Base-by-base conservation (phyloP, 2,329 filamentous ascomycete species). In the Talaromyces albobiverticillius region DNA sequence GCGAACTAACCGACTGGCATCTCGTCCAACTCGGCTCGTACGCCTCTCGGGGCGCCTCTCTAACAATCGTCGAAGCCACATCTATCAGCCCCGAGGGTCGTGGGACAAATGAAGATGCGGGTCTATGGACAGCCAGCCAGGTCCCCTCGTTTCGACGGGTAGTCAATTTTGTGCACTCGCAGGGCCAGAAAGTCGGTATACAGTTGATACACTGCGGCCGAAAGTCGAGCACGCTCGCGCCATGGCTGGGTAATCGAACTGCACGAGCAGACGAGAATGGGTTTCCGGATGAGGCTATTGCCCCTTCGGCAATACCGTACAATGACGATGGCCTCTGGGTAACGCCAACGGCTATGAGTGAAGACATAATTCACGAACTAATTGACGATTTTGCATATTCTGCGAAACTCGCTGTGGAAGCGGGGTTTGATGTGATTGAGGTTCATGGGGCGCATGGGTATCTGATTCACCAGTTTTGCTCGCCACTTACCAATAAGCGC, bases 341-440 rank as follows among this genome's bases (percentile, higher is more conserved):
- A 11, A 41, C 42, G 7, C 51, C 51, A 10, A 45, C 20, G 11
- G 43, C 51, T 6, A 36, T 53, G 41, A 53, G 42, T 4, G 38
- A 53, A 34, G 32, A 46, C n/a, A 38, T 40, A 31, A 53, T 53
- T 23, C 26, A 34, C 18, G 26, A 29, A 13, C 16, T 26, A 8
- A 32, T 47, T n/a, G 43, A 25, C 7, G 51, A 40, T n/a, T 53
- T 40, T 22, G 51, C 38, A 2, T 20, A 47, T 13, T 34, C 43
- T 10, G 51, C 43, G 10, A 47, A 41, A 18, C 43, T 40, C 43
- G 51, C 51, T 20, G 69, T 86, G 4, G 75, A 76, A 22, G 79
- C 75, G 13, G 81, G 82, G 0, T 84, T 80, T 43, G 78, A 80
- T 51, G 77, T 75, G 2, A 73, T 81, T 0, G 78, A 81, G 60